These are phyloP conservation scores for Coemansia reversa DNA, from an alignment of 192 early-diverging fungal species.

Conservation along the genomic window DNA sequence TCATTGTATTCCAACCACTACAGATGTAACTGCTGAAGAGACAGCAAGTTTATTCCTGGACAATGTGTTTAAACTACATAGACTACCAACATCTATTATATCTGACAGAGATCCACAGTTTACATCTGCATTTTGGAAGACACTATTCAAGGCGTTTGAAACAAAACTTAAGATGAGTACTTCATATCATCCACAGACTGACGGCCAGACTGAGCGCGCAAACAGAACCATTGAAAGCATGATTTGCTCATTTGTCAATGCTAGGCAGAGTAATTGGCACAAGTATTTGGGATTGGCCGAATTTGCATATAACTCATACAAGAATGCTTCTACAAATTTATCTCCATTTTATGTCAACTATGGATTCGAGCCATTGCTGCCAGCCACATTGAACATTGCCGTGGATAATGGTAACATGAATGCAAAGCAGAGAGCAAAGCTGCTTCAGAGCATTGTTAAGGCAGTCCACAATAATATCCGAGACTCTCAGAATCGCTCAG, in stretches of 20 bases:
- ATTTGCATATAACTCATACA: not conserved
- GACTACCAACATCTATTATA: constrained; percentile 11
- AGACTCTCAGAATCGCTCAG: no score
- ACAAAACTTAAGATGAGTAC: constrained; percentile 5
- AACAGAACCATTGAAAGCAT: no score
- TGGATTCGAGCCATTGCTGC: no score
- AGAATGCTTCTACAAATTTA: not conserved
- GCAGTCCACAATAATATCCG: no score
- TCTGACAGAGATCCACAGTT: constrained; percentile 24
- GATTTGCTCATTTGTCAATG: no score
- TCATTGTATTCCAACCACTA: constrained; percentile 8
- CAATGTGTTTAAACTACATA: constrained; percentile 14
- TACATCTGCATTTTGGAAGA: constrained; percentile 18
- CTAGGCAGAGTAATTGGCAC: not conserved
- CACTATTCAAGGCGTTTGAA: not conserved
- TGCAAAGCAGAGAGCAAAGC: no score
- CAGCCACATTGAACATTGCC: no score
- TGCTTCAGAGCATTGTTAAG: no score
- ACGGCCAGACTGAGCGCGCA: no score
- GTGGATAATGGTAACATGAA: no score
- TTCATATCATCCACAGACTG: constrained; percentile 12
- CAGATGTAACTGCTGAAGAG: constrained; percentile 6
- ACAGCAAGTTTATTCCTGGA: constrained; percentile 7
- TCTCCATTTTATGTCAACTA: no score
- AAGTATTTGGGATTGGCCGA: constrained; percentile 12